Base-by-base conservation (phyloP, 768 basidiomycete genomes). In the Sarcodon sp. region DNA sequence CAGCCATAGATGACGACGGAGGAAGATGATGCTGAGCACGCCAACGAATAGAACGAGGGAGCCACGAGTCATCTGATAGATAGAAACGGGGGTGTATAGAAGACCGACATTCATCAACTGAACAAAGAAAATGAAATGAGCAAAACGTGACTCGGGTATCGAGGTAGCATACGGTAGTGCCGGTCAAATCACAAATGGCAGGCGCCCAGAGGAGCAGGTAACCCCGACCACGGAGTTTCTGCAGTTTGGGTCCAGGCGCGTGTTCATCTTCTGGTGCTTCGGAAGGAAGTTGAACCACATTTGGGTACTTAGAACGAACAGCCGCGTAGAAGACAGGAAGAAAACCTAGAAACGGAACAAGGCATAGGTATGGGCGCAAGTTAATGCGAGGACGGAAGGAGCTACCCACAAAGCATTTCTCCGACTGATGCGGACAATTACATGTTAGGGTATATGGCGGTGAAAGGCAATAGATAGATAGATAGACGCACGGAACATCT, bases 61-160 rank as follows among this genome's bases (percentile, higher is more conserved):
- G 45, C 93, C 92, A 50, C 86, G 80, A 51, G 83, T 89, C 92
- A 96, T 94, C 65, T 96, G 94, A 70, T 89, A 98, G 56, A 97
- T 90, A 38, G 88, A 92, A 47, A 99, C 96, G 31, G 94, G 94
- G 1, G 92, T 93, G 64, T 93, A 90, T 35, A 99, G 75, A 43
- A 99, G 75, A 47, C 96, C 96, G 54, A 94, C 72, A 60, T 96
- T 96, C 96, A 98, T 97, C 54, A 96, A 68, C 68, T 72, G 61
- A 49, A 48, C 21, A 32, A 45, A 34, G 38, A 37, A 34, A 37
- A 33, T 41, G 41, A 15, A 35, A 44, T 33, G 48, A 32, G 45
- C 35, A 35, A 43, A 41, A 50, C 34, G 18, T 35, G 41, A 44
- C 43, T 37, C 10, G 37, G 18, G 33, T n/a, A 38, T 27, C 31